These are phyloP conservation scores for Leishmania amazonensis DNA, from an alignment of 208 protist genomes.

Conservation along the genomic window DNA sequence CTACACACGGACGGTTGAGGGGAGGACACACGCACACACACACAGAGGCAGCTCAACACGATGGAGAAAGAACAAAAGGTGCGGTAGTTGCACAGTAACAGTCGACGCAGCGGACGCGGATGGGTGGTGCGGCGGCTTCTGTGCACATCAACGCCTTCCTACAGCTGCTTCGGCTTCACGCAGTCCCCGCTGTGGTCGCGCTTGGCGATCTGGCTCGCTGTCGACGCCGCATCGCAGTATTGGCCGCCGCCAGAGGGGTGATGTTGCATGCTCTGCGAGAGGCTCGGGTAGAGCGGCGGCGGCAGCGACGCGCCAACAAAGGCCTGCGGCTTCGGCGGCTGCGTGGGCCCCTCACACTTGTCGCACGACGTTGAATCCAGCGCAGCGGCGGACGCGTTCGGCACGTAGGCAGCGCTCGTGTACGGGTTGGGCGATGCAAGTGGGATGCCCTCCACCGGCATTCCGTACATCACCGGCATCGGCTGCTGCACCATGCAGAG, in stretches of 20 bases:
- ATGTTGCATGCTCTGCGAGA: neutral
- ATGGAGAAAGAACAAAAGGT: neutral
- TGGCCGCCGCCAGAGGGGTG: neutral
- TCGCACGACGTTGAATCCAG: conserved; percentile 7
- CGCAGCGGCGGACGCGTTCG: conserved; percentile 16
- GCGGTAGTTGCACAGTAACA: neutral
- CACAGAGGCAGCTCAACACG: neutral
- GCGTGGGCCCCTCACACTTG: conserved; percentile 18
- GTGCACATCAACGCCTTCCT: neutral
- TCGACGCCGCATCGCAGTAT: conserved; percentile 9
- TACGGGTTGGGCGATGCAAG: conserved; percentile 31
- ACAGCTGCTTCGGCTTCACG: conserved; percentile 21
- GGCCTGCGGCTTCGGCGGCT: conserved; percentile 27
- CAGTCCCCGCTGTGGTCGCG: conserved; percentile 13
- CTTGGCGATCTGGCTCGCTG: neutral
- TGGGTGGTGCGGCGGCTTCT: neutral
- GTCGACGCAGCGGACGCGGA: neutral
- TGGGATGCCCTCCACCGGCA: conserved; percentile 34
- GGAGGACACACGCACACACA: neutral
- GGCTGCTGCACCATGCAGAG: neutral
- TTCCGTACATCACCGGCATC: conserved; percentile 11
- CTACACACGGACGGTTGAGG: no score
- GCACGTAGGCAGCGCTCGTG: conserved; percentile 36
- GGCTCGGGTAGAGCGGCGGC: conserved; percentile 23
- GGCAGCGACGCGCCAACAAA: conserved; percentile 25